Base-by-base conservation (phyloP, 768 basidiomycete genomes). In the Baorangia bicolor region DNA sequence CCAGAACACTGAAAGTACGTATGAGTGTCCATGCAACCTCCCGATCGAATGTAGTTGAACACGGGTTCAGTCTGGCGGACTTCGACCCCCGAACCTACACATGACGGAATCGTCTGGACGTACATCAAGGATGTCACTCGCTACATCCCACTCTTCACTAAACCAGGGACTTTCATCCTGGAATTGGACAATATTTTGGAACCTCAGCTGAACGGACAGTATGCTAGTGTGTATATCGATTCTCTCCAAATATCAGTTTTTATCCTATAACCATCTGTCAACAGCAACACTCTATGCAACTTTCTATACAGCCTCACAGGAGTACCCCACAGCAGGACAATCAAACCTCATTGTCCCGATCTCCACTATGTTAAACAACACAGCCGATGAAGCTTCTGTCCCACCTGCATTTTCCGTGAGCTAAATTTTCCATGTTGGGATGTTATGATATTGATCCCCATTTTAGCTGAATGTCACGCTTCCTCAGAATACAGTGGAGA, bases 91-190 rank as follows among this genome's bases (percentile, higher is more conserved):
- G 90, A 92, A 68, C 90, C 90, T 0, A 86, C 83, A 1, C 62
- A 60, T 14, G 77, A 81, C 45, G 90, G 89, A 12, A 90, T 91
- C 56, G 84, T 89, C 46, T 91, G 88, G 89, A 89, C 88, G 1
- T 85, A 80, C 52, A 68, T 83, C 60, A 91, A 91, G 65, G 90
- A 92, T 60, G 87, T 87, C 25, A 86, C 88, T 8, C 82, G 82
- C 23, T 92, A 85, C 57, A 80, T 77, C 4, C 87, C 88, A 1
- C 77, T 92, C 37, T 92, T 92, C 64, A 74, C 82, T 2, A 78
- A 84, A 57, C 72, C 82, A 0, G 88, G 90, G 8, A 79, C 80
- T 0, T 85, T 92, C 61, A 86, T 91, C 51, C 72, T 92, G 12
- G 82, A 90, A 67, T 73, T 92, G 38, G 82, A 92, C 72, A 92